These are phyloP conservation scores for Cadophora gregata DNA, from an alignment of 2,329 filamentous ascomycete genomes.

Conservation along the genomic window DNA sequence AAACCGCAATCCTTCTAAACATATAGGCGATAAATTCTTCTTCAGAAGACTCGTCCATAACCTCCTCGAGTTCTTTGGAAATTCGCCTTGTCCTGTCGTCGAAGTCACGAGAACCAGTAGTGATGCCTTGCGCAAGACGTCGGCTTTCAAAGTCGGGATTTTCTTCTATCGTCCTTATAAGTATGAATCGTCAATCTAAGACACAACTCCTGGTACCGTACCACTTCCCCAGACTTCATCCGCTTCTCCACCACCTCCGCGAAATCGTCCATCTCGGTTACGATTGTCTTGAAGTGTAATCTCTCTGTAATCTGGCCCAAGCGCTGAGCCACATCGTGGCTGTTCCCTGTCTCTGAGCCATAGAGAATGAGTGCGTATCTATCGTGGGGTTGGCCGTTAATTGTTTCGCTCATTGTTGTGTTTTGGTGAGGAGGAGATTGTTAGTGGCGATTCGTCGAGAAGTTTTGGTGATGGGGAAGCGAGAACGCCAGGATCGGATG, in stretches of 20 bases:
- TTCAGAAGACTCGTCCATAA: slow-evolving; percentile 89
- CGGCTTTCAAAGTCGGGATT: slow-evolving; percentile 40
- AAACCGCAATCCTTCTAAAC: slow-evolving; percentile 73
- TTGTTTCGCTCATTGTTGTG: slow-evolving; percentile 8
- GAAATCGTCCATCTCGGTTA: slow-evolving; percentile 73
- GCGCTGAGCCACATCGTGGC: slow-evolving; percentile 89
- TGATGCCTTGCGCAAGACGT: slow-evolving; percentile 53
- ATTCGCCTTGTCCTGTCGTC: slow-evolving; percentile 92
- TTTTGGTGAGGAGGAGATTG: not conserved
- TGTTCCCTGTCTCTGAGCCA: slow-evolving; percentile 93
- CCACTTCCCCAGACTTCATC: slow-evolving; percentile 64
- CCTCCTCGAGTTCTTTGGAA: slow-evolving; percentile 79
- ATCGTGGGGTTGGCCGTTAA: slow-evolving; percentile 39
- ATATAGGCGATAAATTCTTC: slow-evolving; percentile 75
- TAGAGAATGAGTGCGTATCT: slow-evolving; percentile 77
- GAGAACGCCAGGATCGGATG: slow-evolving; percentile 15
- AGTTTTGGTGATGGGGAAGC: slow-evolving; percentile 17
- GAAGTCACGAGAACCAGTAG: slow-evolving; percentile 83
- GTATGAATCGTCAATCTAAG: slow-evolving; percentile 9
- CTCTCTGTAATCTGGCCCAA: slow-evolving; percentile 76
- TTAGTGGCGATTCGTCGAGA: slow-evolving; percentile 4
- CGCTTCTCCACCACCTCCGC: slow-evolving; percentile 15
- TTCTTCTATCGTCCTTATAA: slow-evolving; percentile 45
- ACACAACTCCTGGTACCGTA: too few relatives aligned
- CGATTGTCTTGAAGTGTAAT: slow-evolving; percentile 76